Evolutionary conservation across 345 rosid species (phyloP).

Genomic region (Kandelia obovata): DNA sequence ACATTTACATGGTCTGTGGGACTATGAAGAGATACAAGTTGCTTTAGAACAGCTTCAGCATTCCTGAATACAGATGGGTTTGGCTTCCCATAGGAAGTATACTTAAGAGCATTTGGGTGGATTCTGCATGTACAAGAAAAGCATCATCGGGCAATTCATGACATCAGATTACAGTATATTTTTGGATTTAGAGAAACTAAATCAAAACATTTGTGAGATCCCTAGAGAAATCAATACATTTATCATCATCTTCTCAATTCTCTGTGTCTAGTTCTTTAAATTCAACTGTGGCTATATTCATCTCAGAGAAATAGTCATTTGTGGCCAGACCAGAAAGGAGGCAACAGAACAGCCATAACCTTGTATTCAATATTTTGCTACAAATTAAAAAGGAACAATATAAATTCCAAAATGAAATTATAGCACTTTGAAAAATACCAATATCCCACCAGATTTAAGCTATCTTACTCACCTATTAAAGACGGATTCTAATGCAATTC

Average conservation of each 20-base stretch:
- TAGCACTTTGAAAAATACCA: neutral
- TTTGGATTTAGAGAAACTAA: neutral
- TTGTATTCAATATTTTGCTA: neutral
- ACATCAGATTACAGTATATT: neutral
- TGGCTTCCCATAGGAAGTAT: slow-evolving; percentile 76
- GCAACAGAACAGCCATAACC: neutral
- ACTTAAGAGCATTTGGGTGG: slow-evolving; percentile 46
- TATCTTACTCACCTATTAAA: slow-evolving; percentile 55
- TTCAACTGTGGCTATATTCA: neutral
- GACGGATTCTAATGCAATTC: slow-evolving; percentile 77
- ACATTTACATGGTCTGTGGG: slow-evolving; percentile 11
- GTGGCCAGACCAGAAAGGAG: neutral
- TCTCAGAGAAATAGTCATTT: neutral
- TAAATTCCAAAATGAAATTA: neutral
- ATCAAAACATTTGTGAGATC: neutral
- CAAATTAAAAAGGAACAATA: neutral
- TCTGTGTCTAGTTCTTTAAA: neutral
- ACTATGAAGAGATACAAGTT: slow-evolving; percentile 34
- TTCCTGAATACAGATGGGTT: slow-evolving; percentile 68
- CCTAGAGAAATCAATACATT: neutral
- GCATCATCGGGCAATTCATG: slow-evolving; percentile 3
- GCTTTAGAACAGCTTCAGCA: slow-evolving; percentile 54
- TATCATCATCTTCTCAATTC: neutral
- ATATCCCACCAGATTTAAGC: neutral
- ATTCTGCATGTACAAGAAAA: slow-evolving; percentile 41